phyloP scores from a whole-genome alignment of 164 flowering plant genomes.

The Malania oleifera region DNA sequence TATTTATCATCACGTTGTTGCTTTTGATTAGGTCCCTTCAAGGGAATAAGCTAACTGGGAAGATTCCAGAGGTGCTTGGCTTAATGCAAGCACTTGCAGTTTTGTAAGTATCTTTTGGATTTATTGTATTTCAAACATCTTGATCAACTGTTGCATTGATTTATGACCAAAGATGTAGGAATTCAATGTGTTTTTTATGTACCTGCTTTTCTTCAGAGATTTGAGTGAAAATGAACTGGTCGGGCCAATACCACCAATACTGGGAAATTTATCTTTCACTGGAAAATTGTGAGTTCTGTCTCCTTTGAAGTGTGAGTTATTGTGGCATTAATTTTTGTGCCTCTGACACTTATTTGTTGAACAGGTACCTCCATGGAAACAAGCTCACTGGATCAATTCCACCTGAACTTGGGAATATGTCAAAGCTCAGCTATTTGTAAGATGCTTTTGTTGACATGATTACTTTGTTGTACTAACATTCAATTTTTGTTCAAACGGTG shows the following conservation, averaged over 20 bases:
- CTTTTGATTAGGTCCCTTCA: slow-evolving; percentile 66
- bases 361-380: slow-evolving; percentile 88
- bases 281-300: slow-evolving; percentile 73
- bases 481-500: background rate
- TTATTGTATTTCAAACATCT: background rate
- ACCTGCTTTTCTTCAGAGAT: slow-evolving; percentile 41
- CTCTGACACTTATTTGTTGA: background rate
- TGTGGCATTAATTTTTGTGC: background rate
- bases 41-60: slow-evolving; percentile 78
- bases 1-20: background rate
- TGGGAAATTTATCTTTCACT: slow-evolving; percentile 83
- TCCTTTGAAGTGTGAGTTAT: too few relatives aligned
- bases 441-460: slow-evolving; percentile 8
- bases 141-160: background rate
- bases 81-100: slow-evolving; percentile 99
- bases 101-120: slow-evolving; percentile 46
- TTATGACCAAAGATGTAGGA: background rate
- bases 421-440: slow-evolving; percentile 89
- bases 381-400: slow-evolving; percentile 84
- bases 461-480: background rate
- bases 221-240: slow-evolving; percentile 82
- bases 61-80: slow-evolving; percentile 91
- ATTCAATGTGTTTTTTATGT: too few relatives aligned
- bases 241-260: slow-evolving; percentile 82
- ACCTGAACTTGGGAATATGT: slow-evolving; percentile 92